These are phyloP conservation scores for Podila epicladia DNA, from an alignment of 192 early-diverging fungal species.

Conservation along the genomic window DNA sequence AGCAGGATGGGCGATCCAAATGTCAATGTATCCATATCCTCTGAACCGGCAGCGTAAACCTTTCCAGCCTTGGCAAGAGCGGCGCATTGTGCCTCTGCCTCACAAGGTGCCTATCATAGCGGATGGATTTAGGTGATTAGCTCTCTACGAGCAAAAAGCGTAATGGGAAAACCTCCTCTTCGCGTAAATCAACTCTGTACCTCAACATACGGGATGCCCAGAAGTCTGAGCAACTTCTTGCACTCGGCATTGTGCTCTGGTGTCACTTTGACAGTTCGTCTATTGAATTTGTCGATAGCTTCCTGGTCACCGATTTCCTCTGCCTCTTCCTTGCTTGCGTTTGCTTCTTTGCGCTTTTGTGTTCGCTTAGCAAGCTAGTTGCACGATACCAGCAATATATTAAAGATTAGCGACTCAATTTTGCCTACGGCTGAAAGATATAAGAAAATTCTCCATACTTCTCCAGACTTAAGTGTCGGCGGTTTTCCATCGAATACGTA, in stretches of 20 bases:
- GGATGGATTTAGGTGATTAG: not conserved
- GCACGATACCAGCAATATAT: not conserved
- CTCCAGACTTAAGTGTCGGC: slow-evolving; percentile 89
- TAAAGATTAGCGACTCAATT: not conserved
- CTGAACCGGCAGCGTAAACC: slow-evolving; percentile 93
- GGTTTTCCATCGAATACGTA: slow-evolving; percentile 99
- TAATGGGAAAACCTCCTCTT: no score
- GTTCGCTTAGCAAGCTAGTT: slow-evolving; percentile 75
- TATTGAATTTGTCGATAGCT: slow-evolving; percentile 86
- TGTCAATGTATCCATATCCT: slow-evolving; percentile 99
- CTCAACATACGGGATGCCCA: slow-evolving; percentile 94
- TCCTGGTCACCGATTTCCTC: slow-evolving; percentile 80
- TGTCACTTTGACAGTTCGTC: slow-evolving; percentile 92
- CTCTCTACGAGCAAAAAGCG: no score
- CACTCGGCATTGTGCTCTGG: slow-evolving; percentile 95
- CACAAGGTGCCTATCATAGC: slow-evolving; percentile 81
- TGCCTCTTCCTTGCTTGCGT: slow-evolving; percentile 73
- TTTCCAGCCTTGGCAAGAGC: slow-evolving; percentile 88
- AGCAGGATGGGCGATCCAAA: slow-evolving; percentile 91
- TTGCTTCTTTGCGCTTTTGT: slow-evolving; percentile 77
- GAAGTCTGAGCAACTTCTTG: slow-evolving; percentile 83
- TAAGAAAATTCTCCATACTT: slow-evolving; percentile 59
- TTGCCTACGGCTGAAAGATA: not conserved
- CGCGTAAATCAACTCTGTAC: slow-evolving; percentile 34
- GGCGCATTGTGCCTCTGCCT: slow-evolving; percentile 99